Percentiles rank a stretch among this genome's conserved stretches.
Conservation (phyloP, 2,329 filamentous ascomycete genomes). For the Drechslerella coelobrocha region DNA sequence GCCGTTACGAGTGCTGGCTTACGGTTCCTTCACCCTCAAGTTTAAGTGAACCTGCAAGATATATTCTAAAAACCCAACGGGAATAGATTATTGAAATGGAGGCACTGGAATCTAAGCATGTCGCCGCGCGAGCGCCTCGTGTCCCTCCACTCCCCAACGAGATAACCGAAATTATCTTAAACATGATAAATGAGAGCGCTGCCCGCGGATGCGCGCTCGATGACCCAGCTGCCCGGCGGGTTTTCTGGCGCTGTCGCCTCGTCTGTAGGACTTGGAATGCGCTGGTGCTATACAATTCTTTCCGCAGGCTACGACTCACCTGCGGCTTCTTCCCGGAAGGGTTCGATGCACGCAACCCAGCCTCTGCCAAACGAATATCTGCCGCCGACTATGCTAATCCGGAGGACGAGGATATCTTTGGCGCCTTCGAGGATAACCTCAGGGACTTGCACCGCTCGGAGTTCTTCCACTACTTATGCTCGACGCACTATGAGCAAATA, state of each 20-base stretch:
- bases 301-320: constrained; percentile 4
- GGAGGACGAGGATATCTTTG: neutral
- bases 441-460: constrained; percentile 9
- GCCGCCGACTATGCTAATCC: too few relatives aligned
- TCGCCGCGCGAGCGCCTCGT: too few relatives aligned
- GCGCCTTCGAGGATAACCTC: neutral
- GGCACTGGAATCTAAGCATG: too few relatives aligned
- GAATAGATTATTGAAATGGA: too few relatives aligned
- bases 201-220: constrained; percentile 2
- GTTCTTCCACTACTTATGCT: neutral
- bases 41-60: too few relatives aligned
- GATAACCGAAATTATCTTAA: neutral
- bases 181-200: neutral
- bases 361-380: neutral
- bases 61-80: too few relatives aligned
- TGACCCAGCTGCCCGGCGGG: neutral
- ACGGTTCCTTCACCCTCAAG: too few relatives aligned
- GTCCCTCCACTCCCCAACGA: constrained; percentile 22
- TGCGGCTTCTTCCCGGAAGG: constrained; percentile 8
- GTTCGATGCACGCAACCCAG: neutral
- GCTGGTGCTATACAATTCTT: neutral
- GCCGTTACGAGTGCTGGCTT: too few relatives aligned
- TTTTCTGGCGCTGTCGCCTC: neutral
- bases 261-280: constrained; percentile 3
- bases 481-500: neutral